Base-by-base conservation (phyloP, 2,329 filamentous ascomycete genomes). In the Colletotrichum tropicale region DNA sequence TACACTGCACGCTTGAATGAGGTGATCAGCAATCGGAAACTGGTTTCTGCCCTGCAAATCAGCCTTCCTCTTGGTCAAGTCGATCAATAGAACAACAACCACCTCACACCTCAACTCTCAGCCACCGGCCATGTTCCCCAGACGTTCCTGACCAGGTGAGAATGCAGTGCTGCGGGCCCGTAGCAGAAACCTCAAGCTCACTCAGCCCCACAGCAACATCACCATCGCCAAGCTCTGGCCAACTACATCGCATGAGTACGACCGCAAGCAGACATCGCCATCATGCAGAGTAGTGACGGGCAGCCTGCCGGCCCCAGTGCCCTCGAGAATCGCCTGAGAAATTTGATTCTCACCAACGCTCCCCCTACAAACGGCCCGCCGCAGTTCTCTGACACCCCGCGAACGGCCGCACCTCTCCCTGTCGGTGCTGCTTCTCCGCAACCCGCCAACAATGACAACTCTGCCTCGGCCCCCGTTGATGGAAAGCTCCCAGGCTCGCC, bases 271-370 rank as follows among this genome's bases (percentile, higher is more conserved):
- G 34, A 10, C 43, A 56, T 2, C 18, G 9, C 21, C 61, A 61
- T 15, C 62, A 76, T 76, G 74, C 66, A 75, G 15, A 55, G 60
- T 34, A 76, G 66, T 28, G 24, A 69, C n/a, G 58, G 36, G n/a
- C 55, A 55, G n/a, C 21, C 56, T 16, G 67, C 48, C 86, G 84
- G 71, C 84, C 85, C 79, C 84, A 85, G 74, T 81, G 85, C 77
- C 52, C 84, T 93, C 9, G 92, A 94, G 80, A 86, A 89, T 66
- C 90, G 88, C 69, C 83, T 94, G 52, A 89, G 91, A 61, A 87
- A 85, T 75, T 88, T 94, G 82, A 93, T 93, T 34, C 85, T 94
- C 66, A 88, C 85, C 77, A 91, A 91, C 80, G 84, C 85, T 65
- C 83, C 82, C 74, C 73, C 80, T 48, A 55, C 58, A 72, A 48